Percentiles rank a stretch among this genome's conserved stretches.
Evolutionary conservation across 225 moss, liverwort and hornwort species (phyloP).

Genomic region (Marchantia paleacea): DNA sequence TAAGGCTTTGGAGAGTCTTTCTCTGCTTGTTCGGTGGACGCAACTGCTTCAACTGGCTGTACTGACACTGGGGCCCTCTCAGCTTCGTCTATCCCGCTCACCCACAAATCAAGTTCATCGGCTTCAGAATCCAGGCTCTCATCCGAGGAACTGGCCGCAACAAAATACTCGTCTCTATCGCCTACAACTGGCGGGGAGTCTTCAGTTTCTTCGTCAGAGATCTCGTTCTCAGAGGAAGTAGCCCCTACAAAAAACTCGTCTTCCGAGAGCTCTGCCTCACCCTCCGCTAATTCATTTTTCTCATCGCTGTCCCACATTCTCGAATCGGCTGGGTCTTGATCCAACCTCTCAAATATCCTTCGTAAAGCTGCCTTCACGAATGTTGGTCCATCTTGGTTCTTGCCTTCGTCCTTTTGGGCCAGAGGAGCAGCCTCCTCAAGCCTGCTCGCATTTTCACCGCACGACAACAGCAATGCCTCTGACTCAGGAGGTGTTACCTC

Average conservation of each 20-base stretch:
- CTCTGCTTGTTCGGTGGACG: not conserved
- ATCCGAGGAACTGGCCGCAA: not conserved
- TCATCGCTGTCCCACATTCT: slow-evolving; percentile 2
- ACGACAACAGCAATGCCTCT: not conserved
- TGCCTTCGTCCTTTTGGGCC: not conserved
- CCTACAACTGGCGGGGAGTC: not conserved
- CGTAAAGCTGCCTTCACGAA: no score
- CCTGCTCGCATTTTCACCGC: not conserved
- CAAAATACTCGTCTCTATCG: slow-evolving; percentile 4
- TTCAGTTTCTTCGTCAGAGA: not conserved
- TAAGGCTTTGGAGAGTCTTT: not conserved
- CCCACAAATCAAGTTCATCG: slow-evolving; percentile 12
- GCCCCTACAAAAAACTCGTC: not conserved
- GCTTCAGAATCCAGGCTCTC: not conserved
- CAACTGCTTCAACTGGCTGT: not conserved
- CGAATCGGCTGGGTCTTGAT: not conserved
- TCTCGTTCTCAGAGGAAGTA: not conserved
- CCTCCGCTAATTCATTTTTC: not conserved
- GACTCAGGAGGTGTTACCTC: not conserved
- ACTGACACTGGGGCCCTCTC: not conserved
- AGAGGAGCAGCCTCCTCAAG: not conserved
- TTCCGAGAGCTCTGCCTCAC: not conserved
- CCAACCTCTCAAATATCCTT: not conserved
- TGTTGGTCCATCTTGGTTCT: not conserved
- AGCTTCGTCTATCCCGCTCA: slow-evolving; percentile 10